Evolutionary conservation across 352 stramenopile genomes (phyloP).

Genomic region (Globisporangium solare): DNA sequence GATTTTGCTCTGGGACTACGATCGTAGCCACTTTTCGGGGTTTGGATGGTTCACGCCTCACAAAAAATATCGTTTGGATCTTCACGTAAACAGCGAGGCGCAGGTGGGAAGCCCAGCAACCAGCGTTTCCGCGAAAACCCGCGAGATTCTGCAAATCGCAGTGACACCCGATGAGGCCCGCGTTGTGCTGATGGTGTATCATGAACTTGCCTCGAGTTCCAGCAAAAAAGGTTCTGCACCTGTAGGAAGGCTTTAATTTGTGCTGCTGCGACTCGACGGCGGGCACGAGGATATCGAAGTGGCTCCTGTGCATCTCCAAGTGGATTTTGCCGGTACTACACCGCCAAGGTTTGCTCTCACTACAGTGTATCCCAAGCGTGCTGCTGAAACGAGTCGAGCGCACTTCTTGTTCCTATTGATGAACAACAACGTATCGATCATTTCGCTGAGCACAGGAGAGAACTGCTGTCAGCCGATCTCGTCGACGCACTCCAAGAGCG

Average conservation of each 20-base stretch:
- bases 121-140: background rate
- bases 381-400: background rate
- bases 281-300: conserved; percentile 12
- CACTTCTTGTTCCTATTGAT: conserved; percentile 29
- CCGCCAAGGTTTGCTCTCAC: conserved; percentile 38
- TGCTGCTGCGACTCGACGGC: conserved; percentile 25
- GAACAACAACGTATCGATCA: conserved; percentile 29
- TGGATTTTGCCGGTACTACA: conserved; percentile 19
- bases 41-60: conserved; percentile 41
- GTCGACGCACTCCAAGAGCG: conserved; percentile 11
- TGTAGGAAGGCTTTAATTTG: conserved; percentile 23
- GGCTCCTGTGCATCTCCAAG: conserved; percentile 20
- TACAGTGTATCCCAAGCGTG: conserved; percentile 2
- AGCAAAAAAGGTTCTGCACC: conserved; percentile 7
- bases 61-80: conserved; percentile 21
- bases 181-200: conserved; percentile 44
- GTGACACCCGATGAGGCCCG: conserved; percentile 24
- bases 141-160: conserved; percentile 42
- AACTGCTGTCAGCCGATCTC: conserved; percentile 18
- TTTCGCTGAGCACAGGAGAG: conserved; percentile 21
- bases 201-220: background rate
- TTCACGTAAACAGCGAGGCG: background rate
- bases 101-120: background rate
- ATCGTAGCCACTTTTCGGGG: conserved; percentile 23
- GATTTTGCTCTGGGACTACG: conserved; percentile 42